Evolutionary conservation across 73 alveolate genomes (phyloP).

Genomic region (Symbiodinium pilosum): DNA sequence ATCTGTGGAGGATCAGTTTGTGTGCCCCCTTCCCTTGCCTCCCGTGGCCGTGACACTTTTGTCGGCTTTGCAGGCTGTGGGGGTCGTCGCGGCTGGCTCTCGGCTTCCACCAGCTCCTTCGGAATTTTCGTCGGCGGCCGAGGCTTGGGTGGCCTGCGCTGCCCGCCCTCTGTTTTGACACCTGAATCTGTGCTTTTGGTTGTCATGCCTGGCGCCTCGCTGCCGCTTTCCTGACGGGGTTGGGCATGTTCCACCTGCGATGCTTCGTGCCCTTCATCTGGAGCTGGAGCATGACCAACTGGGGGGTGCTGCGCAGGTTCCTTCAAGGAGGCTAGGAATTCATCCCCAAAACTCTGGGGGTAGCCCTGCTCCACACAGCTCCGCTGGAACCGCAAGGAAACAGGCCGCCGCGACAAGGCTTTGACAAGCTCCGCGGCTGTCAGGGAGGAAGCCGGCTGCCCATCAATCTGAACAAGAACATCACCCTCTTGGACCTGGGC

Average conservation of each 20-base stretch:
- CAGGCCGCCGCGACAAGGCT: conserved; percentile 41
- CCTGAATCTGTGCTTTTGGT: neutral
- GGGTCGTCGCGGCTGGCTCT: neutral
- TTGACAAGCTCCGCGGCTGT: conserved; percentile 18
- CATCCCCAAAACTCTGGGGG: neutral
- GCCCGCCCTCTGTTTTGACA: neutral
- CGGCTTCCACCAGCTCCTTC: neutral
- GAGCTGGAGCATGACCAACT: neutral
- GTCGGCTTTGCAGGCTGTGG: neutral
- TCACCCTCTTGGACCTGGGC: neutral
- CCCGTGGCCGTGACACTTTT: neutral
- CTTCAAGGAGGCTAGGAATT: neutral
- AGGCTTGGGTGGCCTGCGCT: neutral
- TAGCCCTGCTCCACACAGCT: neutral
- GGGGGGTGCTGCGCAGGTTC: neutral
- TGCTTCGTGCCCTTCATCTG: neutral
- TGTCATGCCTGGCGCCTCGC: neutral
- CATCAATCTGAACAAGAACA: neutral
- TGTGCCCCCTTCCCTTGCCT: neutral
- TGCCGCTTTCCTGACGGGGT: no score
- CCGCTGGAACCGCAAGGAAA: conserved; percentile 25
- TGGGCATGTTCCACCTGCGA: neutral
- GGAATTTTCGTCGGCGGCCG: neutral
- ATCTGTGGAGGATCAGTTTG: neutral
- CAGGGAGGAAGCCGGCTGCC: conserved; percentile 39